phyloP scores from a whole-genome alignment of 2,329 filamentous ascomycete genomes.

The Epichloe festucae region DNA sequence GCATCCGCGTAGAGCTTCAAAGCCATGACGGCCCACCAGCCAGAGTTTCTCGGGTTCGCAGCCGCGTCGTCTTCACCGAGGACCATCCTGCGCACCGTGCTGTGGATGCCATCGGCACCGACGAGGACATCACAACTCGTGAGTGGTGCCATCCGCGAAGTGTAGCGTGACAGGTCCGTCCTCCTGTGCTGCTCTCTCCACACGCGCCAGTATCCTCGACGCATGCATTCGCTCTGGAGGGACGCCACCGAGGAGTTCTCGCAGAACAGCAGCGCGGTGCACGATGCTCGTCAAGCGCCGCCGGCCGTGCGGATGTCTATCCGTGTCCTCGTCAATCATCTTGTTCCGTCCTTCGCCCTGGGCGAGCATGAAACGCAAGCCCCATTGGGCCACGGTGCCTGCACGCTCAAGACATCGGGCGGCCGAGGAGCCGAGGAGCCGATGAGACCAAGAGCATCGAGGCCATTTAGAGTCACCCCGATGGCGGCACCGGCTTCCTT shows the following conservation, averaged over 20 bases:
- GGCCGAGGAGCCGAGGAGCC: conserved; percentile 3
- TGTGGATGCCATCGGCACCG: conserved; percentile 12
- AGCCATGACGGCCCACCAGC: conserved; percentile 1
- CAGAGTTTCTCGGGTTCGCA: background rate
- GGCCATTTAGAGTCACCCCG: conserved; percentile 6
- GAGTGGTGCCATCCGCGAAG: conserved; percentile 9
- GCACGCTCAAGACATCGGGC: conserved; percentile 7
- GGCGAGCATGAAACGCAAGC: conserved; percentile 6
- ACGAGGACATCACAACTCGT: conserved; percentile 9
- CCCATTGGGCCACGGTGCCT: conserved; percentile 9
- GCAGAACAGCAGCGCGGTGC: conserved; percentile 11
- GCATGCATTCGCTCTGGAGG: conserved; percentile 3
- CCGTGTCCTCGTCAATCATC: background rate
- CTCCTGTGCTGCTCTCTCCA: background rate
- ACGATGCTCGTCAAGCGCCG: conserved; percentile 5
- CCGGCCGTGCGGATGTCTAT: background rate
- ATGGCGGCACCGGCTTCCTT: conserved; percentile 13
- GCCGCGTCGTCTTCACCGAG: conserved; percentile 2
- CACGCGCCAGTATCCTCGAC: conserved; percentile 8
- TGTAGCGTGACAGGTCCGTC: conserved; percentile 2
- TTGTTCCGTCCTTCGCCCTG: conserved; percentile 4
- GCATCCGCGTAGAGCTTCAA: background rate
- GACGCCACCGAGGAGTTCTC: conserved; percentile 9
- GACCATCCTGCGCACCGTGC: conserved; percentile 10
- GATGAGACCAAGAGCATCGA: conserved; percentile 8